Evolutionary conservation across 2,329 filamentous ascomycete genomes (phyloP), one percentile per base, ranked within the genome.

Genomic region (Didymella keratinophila): DNA sequence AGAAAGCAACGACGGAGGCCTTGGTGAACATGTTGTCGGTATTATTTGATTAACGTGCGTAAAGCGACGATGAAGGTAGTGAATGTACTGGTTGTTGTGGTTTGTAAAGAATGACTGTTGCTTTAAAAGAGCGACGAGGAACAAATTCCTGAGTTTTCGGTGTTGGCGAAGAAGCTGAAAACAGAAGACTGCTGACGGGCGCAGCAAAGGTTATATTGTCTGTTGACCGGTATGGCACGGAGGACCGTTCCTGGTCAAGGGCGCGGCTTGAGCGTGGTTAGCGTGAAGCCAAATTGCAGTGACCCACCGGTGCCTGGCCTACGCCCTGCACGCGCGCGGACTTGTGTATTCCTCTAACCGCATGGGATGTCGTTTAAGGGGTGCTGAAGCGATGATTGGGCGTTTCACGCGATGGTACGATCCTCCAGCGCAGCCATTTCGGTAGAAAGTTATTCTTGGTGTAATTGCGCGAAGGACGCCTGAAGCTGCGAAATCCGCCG

Each of bases 1-100:
- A 81, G 67, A 86, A 75, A 61, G 81, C 72, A 63, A 84, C 73
- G 67, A 83, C 66, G 57, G 82, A 73, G 61, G 62, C 62, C 60
- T 71, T 65, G 67, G 67, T 56, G 70, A 72, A 72, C 75, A 77
- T 77, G 43, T 58, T 76, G 67, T 51, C 48, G 47, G 54, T 53
- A 70, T 72, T 73, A 73, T 54, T 52, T 57, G 64, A 73, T 76
- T 73, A 58, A 74, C 62, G 54, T 58, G 54, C 60, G 52, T 58
- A 37, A 49, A 65, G 58, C 30, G 55, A 52, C 54, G 59, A 64
- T 67, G 66, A 56, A 48, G 21, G 66, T 52, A 50, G 62, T 61
- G 54, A 58, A 48, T 49, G 54, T 56, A 54, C 54, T 63, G 56
- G 45, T 58, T 47, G 50, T 43, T 50, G 37, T 21, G 21, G 51